A percentile compares a stretch with the other conserved stretches of the same genome.
Evolutionary conservation across 306 rosid species (phyloP).

Genomic region (Gynostemma pentaphyllum): DNA sequence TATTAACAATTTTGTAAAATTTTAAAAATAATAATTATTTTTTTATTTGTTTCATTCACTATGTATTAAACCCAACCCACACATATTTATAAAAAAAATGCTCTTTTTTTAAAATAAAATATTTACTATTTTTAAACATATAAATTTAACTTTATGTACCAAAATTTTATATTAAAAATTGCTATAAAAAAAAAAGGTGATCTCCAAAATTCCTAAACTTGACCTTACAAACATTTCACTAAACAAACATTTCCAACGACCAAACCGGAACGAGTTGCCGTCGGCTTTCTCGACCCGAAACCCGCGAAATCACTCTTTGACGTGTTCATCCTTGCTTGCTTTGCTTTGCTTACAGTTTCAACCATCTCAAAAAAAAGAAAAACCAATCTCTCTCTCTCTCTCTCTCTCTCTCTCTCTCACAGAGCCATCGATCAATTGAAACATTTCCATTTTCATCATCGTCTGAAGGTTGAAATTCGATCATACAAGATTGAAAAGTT

Average conservation of each 20-base stretch:
- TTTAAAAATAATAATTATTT: too few relatives aligned
- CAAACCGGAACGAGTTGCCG: not conserved
- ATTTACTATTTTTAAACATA: too few relatives aligned
- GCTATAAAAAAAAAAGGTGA: too few relatives aligned
- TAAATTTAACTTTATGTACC: too few relatives aligned
- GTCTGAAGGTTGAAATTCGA: not conserved
- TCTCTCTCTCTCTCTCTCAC: not conserved
- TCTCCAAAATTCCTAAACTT: not conserved
- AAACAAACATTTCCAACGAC: not conserved
- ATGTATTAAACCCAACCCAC: too few relatives aligned
- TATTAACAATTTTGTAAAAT: too few relatives aligned
- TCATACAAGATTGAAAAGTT: not conserved
- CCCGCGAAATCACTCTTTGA: conserved; percentile 7
- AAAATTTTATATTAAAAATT: too few relatives aligned
- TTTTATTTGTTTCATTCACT: too few relatives aligned
- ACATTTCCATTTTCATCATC: not conserved
- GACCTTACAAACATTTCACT: not conserved
- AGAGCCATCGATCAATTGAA: not conserved
- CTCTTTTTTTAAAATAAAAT: too few relatives aligned
- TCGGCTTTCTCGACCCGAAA: conserved; percentile 7
- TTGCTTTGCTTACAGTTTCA: not conserved
- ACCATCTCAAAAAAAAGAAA: not conserved
- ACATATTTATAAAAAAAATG: too few relatives aligned
- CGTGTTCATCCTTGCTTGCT: conserved; percentile 1
- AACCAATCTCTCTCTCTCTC: not conserved